Base-by-base conservation (phyloP, 2,329 filamentous ascomycete genomes). In the Didymella pinodella region DNA sequence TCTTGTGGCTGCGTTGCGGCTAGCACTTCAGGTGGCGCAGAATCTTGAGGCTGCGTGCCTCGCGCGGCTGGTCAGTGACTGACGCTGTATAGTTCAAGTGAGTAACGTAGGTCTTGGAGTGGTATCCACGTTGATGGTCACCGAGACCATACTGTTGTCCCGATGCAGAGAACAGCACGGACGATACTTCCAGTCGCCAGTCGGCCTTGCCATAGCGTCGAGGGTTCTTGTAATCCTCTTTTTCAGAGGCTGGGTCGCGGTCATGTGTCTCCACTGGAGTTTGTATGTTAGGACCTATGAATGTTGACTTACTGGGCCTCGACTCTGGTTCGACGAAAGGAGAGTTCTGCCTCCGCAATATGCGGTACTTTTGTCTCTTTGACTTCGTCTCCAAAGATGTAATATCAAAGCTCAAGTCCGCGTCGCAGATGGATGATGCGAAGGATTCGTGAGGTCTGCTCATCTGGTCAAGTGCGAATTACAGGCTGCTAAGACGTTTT, bases 81-180 rank as follows among this genome's bases (percentile, higher is more conserved):
- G 28, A 20, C 7, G 36, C 22, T 38, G 29, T 3, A 14, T 48
- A 11, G 7, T 18, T 18, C 2, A 57, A 8, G 11, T 36, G 20
- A 22, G 49, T 57, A 10, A 54, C 26, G 18, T 47, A 34, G 26
- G 29, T 48, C n/a, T 28, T 40, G 20, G 57, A 48, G 11, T 46
- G 45, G 18, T 56, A 45, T 1, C 41, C 32, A 18, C 28, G 32
- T 16, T 28, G 28, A 11, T 22, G 32, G 16, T 38, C 29, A 14
- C 46, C 40, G 6, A 50, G 16, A 22, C 41, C 34, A 34, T 34
- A 43, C 20, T 36, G 40, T 50, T 10, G 18, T 25, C 41, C 38
- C 8, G 16, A 43, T 43, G 16, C 28, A 5, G 34, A 43, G 20
- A 47, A 22, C 29, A 55, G 38, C 3, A 16, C 29, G 16, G 36